Conservation (phyloP, 2,329 filamentous ascomycete genomes). For the Arthrocladium fulminans region DNA sequence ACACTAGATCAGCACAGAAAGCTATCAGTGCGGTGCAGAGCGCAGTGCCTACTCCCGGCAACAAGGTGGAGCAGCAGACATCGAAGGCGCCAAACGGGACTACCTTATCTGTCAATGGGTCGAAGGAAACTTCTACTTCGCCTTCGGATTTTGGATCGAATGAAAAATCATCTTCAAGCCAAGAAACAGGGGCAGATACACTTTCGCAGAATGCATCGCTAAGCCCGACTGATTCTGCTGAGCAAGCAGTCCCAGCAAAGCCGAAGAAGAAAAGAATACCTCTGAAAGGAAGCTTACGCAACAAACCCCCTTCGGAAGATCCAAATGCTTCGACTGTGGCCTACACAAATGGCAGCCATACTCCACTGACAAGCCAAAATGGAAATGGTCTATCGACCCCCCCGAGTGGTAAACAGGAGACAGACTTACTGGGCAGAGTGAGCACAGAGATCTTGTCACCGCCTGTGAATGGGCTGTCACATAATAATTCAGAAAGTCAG, state of each 20-base stretch:
- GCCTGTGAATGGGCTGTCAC: conserved; percentile 1
- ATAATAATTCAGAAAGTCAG: too few relatives aligned
- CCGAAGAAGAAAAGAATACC: conserved; percentile 14
- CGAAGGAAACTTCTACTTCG: conserved; percentile 3
- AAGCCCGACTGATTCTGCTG: not conserved
- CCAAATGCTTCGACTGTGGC: conserved; percentile 8
- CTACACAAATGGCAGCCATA: not conserved
- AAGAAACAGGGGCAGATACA: not conserved
- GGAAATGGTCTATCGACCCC: conserved; percentile 6
- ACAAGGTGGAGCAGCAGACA: conserved; percentile 11
- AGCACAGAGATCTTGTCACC: conserved; percentile 14
- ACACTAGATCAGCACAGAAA: conserved; percentile 10
- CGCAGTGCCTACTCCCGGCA: conserved; percentile 10
- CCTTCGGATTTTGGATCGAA: not conserved
- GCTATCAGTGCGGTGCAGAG: conserved; percentile 5
- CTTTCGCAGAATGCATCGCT: too few relatives aligned
- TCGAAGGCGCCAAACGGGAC: conserved; percentile 4
- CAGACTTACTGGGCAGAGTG: conserved; percentile 17
- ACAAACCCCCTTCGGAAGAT: not conserved
- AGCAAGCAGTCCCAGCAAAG: not conserved
- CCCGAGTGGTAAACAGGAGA: conserved; percentile 16
- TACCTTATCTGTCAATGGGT: not conserved
- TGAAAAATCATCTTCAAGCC: too few relatives aligned
- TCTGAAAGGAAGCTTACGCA: conserved; percentile 3
- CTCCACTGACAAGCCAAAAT: not conserved